Evolutionary conservation across 1,139 yeast species (phyloP).

Genomic region (Eremothecium gossypii): DNA sequence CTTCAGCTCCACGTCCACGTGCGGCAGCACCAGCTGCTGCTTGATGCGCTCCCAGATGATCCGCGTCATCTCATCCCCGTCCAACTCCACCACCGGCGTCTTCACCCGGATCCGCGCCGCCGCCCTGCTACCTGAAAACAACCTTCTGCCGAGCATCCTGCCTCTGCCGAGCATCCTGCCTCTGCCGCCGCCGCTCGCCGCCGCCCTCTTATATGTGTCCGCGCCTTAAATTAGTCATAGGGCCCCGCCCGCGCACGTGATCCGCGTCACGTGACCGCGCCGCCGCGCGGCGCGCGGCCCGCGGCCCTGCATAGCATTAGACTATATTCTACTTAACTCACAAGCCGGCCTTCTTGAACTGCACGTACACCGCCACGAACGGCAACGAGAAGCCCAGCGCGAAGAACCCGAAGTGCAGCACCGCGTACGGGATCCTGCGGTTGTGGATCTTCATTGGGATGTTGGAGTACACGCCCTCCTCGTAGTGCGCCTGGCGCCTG

Average conservation of each 20-base stretch:
- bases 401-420: slow-evolving; percentile 73
- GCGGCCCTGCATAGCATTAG: too few relatives aligned
- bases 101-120: slow-evolving; percentile 60
- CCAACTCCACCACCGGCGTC: slow-evolving; percentile 89
- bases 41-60: slow-evolving; percentile 85
- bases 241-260: too few relatives aligned
- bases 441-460: slow-evolving; percentile 87
- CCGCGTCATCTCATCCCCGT: slow-evolving; percentile 94
- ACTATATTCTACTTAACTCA: too few relatives aligned
- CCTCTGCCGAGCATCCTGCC: too few relatives aligned
- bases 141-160: slow-evolving; percentile 5
- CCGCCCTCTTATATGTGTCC: neutral
- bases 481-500: slow-evolving; percentile 40
- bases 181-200: too few relatives aligned
- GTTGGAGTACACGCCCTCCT: slow-evolving; percentile 85
- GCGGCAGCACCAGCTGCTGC: slow-evolving; percentile 73
- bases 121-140: slow-evolving; percentile 5
- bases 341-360: slow-evolving; percentile 64
- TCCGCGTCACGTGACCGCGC: too few relatives aligned
- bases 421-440: slow-evolving; percentile 81
- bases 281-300: too few relatives aligned
- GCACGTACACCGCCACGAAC: slow-evolving; percentile 58
- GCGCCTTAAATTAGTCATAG: too few relatives aligned
- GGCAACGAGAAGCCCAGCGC: slow-evolving; percentile 58
- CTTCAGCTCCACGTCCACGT: slow-evolving; percentile 77